phyloP scores from a whole-genome alignment of 179 eudicot species.

The Vitellaria paradoxa region DNA sequence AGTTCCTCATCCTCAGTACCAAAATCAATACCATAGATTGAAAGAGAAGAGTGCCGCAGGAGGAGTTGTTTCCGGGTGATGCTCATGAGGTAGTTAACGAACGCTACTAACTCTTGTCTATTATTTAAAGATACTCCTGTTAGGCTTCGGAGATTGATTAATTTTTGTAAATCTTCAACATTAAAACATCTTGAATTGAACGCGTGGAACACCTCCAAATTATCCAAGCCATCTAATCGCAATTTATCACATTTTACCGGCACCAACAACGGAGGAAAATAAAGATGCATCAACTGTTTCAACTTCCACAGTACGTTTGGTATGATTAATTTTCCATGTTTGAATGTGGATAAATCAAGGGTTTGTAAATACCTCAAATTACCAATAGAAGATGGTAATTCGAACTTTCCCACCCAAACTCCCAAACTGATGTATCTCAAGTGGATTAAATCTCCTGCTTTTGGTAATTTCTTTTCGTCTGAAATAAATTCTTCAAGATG shows the following conservation, averaged over 20 bases:
- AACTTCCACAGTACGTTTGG: too few relatives aligned
- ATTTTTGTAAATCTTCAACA: slow-evolving; percentile 7
- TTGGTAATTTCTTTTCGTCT: neutral
- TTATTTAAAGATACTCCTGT: neutral
- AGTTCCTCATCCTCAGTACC: neutral
- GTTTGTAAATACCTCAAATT: too few relatives aligned
- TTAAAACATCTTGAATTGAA: slow-evolving; percentile 6
- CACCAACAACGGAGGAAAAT: neutral
- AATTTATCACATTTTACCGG: neutral
- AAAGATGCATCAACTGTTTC: neutral
- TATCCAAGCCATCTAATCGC: neutral
- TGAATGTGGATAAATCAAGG: too few relatives aligned
- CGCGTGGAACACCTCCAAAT: slow-evolving; percentile 14
- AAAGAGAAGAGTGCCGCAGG: neutral
- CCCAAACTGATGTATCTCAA: neutral
- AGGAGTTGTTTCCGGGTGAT: neutral
- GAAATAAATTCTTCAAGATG: slow-evolving; percentile 15
- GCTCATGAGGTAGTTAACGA: neutral
- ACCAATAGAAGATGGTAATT: neutral
- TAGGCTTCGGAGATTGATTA: slow-evolving; percentile 16
- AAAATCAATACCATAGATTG: neutral
- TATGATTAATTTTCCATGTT: neutral
- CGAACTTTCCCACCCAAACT: slow-evolving; percentile 7
- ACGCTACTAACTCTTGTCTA: neutral
- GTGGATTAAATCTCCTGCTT: too few relatives aligned